phyloP scores from a whole-genome alignment of 805 yeast species.

The Candida chauliodis region DNA sequence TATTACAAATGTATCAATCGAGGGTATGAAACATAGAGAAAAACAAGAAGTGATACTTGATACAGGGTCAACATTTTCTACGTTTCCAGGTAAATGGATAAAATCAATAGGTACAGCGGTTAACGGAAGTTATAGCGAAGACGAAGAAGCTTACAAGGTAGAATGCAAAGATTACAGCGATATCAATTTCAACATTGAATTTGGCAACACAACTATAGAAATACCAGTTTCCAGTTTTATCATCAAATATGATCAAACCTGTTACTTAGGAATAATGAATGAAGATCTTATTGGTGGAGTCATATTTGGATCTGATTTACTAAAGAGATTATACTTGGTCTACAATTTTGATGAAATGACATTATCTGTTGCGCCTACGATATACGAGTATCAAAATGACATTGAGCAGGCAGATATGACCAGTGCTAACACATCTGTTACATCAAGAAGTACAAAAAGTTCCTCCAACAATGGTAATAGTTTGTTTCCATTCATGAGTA shows the following conservation, averaged over 20 bases:
- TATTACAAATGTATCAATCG: background rate
- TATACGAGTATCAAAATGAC: slow-evolving; percentile 10
- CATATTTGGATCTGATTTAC: slow-evolving; percentile 25
- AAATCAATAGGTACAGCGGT: slow-evolving; percentile 29
- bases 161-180: slow-evolving; percentile 30
- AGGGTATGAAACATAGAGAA: background rate
- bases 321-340: slow-evolving; percentile 23
- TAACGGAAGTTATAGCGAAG: slow-evolving; percentile 38
- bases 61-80: slow-evolving; percentile 34
- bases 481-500: slow-evolving; percentile 3
- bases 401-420: background rate
- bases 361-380: slow-evolving; percentile 23
- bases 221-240: slow-evolving; percentile 4
- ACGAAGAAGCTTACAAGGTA: slow-evolving; percentile 43
- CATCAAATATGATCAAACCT: slow-evolving; percentile 1
- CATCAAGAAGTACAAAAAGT: background rate
- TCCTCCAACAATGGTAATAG: background rate
- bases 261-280: slow-evolving; percentile 5
- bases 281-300: slow-evolving; percentile 3
- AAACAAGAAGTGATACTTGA: slow-evolving; percentile 22
- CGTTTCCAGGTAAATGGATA: slow-evolving; percentile 39
- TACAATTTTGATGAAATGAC: slow-evolving; percentile 23
- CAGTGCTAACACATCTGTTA: background rate
- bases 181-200: background rate
- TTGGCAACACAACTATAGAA: background rate